Base-by-base conservation (phyloP, 2,329 filamentous ascomycete genomes). In the Stemphylium vesicarium region DNA sequence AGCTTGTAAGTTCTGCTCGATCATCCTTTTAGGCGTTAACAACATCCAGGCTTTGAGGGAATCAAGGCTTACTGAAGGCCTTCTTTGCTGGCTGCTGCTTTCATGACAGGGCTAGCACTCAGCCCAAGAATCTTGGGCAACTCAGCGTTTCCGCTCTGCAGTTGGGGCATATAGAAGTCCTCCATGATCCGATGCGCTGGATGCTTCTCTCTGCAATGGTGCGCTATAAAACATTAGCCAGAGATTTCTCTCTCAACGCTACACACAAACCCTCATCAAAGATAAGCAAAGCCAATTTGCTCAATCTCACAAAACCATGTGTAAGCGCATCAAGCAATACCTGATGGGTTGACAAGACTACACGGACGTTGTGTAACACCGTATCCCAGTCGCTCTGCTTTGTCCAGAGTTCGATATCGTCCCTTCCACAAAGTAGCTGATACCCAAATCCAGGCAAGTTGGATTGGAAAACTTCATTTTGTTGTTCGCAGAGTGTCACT, bases 321-420 rank as follows among this genome's bases (percentile, higher is more conserved):
- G 76, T 79, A 36, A 96, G 79, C 2, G 90, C 91, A 73, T 96
- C 90, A 2, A 85, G 77, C 11, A 96, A 80, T 1, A 96, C 82
- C 18, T 90, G 87, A 56, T 88, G 87, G 0, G 92, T 95, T 0
- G 90, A 92, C 1, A 96, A 82, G 4, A 96, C 84, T n/a, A 96
- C 80, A 1, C 85, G 82, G 18, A 89, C 81, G 42, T 88, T 86
- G 2, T 78, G 63, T 1, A 96, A 78, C 2, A 88, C 80, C 0
- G 78, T 80, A 53, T 89, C 80, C 92, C 92, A 96, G 1, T 86
- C 80, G 1, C 75, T 65, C 61, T 86, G 81, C 5, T 85, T 81
- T 0, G 84, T 86, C 92, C 92, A 96, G 31, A 85, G 82, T 15
- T 95, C 86, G 1, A 92, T 80, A 39, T 85, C 84, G 59, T 92